phyloP scores from a whole-genome alignment of 108 stramenopile genomes.

The Cyclotella kingstonii region DNA sequence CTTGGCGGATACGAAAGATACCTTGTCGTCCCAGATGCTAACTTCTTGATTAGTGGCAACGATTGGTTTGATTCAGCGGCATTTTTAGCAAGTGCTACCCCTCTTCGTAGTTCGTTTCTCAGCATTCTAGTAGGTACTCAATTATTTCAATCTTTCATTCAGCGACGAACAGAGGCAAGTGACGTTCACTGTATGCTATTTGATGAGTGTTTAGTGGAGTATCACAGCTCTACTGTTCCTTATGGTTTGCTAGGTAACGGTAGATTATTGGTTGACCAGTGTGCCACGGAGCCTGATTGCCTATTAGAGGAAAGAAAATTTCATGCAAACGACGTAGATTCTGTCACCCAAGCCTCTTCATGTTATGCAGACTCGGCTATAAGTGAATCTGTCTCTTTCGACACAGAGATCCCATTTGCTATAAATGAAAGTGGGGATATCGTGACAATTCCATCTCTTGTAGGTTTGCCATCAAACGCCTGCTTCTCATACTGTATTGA shows the following conservation, averaged over 20 bases:
- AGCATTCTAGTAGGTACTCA: constrained; percentile 66
- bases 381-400: constrained; percentile 21
- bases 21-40: constrained; percentile 82
- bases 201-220: constrained; percentile 82
- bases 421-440: constrained; percentile 67
- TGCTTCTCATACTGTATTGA: constrained; percentile 74
- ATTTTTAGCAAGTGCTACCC: constrained; percentile 63
- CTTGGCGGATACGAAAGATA: constrained; percentile 82
- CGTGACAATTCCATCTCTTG: constrained; percentile 61
- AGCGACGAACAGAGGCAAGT: constrained; percentile 83
- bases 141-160: constrained; percentile 85
- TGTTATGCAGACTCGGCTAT: constrained; percentile 30
- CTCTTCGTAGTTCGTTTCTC: constrained; percentile 56
- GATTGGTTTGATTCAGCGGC: constrained; percentile 87
- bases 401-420: constrained; percentile 36
- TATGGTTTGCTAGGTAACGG: constrained; percentile 74
- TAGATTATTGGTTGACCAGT: constrained; percentile 80
- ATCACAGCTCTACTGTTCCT: constrained; percentile 65
- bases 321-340: constrained; percentile 40
- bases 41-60: constrained; percentile 76
- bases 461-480: constrained; percentile 41
- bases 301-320: constrained; percentile 37
- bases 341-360: constrained; percentile 33
- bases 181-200: constrained; percentile 84
- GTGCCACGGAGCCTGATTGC: constrained; percentile 51